Conservation (phyloP, 164 flowering plant genomes). For the Akebia trifoliata region DNA sequence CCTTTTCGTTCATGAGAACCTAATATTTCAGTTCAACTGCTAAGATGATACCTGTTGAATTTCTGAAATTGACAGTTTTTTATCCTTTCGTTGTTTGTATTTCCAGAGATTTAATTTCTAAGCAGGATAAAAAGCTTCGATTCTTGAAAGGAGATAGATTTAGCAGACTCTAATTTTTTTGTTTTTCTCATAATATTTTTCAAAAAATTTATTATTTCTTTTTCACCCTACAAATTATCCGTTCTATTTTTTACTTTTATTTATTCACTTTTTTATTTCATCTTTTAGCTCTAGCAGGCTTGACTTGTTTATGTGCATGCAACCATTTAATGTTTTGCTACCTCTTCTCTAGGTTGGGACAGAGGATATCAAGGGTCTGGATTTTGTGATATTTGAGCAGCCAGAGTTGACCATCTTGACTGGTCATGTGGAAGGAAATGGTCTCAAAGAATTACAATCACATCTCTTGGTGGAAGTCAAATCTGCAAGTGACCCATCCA, state of each 20-base stretch:
- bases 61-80: not conserved
- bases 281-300: not conserved
- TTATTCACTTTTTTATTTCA: no score
- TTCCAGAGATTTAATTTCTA: no score
- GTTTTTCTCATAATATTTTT: no score
- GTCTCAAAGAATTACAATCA: constrained; percentile 48
- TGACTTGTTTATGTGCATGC: not conserved
- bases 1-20: not conserved
- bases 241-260: not conserved
- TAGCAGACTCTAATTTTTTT: no score
- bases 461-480: constrained; percentile 75
- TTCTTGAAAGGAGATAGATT: no score
- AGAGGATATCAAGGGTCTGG: constrained; percentile 64
- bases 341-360: constrained; percentile 53
- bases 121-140: no score
- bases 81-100: no score
- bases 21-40: not conserved
- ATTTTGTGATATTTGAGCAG: constrained; percentile 87
- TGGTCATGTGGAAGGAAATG: constrained; percentile 77
- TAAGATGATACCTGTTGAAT: not conserved
- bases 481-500: constrained; percentile 67
- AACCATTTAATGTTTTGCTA: not conserved
- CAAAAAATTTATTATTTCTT: no score
- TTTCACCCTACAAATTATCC: not conserved
- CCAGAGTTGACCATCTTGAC: constrained; percentile 83